Evolutionary conservation across 1,284 basidiomycete genomes (phyloP).

Genomic region (Ganoderma resinaceum): DNA sequence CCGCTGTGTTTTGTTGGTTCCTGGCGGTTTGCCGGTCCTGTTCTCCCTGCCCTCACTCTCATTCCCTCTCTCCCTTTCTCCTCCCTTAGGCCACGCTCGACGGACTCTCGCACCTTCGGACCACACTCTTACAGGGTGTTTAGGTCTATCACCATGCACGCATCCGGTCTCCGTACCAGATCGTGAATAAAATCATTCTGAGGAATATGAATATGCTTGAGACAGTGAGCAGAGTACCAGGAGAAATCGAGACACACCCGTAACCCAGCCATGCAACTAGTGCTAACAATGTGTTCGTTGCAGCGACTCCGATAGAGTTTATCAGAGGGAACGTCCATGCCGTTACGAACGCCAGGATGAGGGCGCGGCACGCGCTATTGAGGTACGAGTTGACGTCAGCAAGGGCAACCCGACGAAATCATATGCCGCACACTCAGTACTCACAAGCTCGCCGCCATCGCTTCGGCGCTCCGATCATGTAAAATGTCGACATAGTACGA

Average conservation of each 20-base stretch:
- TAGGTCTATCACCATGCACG: background rate
- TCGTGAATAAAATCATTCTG: background rate
- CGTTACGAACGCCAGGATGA: background rate
- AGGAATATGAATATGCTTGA: background rate
- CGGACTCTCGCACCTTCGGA: too few relatives aligned
- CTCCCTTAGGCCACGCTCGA: too few relatives aligned
- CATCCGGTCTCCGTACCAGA: background rate
- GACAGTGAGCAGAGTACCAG: background rate
- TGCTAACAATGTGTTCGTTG: background rate
- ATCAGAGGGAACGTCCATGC: background rate
- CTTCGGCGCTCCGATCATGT: slow-evolving; percentile 59
- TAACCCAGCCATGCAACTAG: background rate
- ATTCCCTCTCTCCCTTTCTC: too few relatives aligned
- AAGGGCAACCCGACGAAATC: too few relatives aligned
- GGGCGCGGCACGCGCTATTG: background rate
- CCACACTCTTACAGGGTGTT: too few relatives aligned
- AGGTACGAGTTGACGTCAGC: background rate
- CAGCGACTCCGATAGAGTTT: background rate
- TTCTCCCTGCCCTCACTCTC: too few relatives aligned
- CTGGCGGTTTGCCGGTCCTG: too few relatives aligned
- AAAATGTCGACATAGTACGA: slow-evolving; percentile 66
- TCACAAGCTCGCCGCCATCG: slow-evolving; percentile 50
- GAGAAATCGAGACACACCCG: background rate
- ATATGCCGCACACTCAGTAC: background rate
- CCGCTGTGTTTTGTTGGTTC: too few relatives aligned